phyloP scores from a whole-genome alignment of 2,329 filamentous ascomycete genomes.

The Exserohilum turcica region DNA sequence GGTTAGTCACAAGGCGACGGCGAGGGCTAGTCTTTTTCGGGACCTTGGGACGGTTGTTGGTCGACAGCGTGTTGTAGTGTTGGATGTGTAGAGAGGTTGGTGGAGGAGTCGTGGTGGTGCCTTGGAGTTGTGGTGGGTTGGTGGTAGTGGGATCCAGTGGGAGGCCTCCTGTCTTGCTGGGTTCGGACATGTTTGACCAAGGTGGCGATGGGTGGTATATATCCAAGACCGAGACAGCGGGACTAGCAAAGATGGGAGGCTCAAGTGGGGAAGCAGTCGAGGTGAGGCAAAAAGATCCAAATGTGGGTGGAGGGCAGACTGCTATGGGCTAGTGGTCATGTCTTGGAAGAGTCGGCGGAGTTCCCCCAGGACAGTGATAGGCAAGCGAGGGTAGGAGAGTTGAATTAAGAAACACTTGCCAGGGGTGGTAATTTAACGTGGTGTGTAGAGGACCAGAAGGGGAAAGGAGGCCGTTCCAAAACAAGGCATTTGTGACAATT shows the following conservation, averaged over 20 bases:
- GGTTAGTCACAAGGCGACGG: constrained; percentile 34
- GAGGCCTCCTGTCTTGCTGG: constrained; percentile 41
- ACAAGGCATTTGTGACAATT: constrained; percentile 38
- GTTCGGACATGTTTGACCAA: constrained; percentile 41
- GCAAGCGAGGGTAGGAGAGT: constrained; percentile 34
- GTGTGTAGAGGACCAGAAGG: constrained; percentile 32
- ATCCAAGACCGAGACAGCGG: constrained; percentile 30
- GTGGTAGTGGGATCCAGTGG: constrained; percentile 34
- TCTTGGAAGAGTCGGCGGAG: constrained; percentile 35
- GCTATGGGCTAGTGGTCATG: constrained; percentile 40
- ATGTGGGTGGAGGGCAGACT: constrained; percentile 41
- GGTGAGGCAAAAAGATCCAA: constrained; percentile 37
- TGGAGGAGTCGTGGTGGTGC: constrained; percentile 20
- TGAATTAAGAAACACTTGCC: constrained; percentile 38
- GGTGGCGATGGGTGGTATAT: constrained; percentile 41
- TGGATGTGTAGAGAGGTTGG: constrained; percentile 24
- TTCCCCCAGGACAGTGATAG: constrained; percentile 36
- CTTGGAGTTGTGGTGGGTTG: constrained; percentile 29
- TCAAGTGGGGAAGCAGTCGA: constrained; percentile 37
- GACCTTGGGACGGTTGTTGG: constrained; percentile 31
- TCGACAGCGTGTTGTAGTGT: constrained; percentile 29
- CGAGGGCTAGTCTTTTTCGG: constrained; percentile 33
- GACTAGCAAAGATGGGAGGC: constrained; percentile 40
- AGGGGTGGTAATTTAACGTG: constrained; percentile 33
- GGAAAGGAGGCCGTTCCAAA: constrained; percentile 43